These are phyloP conservation scores for Cystofilobasidium capitatum DNA, from an alignment of 768 basidiomycete genomes.

Conservation along the genomic window DNA sequence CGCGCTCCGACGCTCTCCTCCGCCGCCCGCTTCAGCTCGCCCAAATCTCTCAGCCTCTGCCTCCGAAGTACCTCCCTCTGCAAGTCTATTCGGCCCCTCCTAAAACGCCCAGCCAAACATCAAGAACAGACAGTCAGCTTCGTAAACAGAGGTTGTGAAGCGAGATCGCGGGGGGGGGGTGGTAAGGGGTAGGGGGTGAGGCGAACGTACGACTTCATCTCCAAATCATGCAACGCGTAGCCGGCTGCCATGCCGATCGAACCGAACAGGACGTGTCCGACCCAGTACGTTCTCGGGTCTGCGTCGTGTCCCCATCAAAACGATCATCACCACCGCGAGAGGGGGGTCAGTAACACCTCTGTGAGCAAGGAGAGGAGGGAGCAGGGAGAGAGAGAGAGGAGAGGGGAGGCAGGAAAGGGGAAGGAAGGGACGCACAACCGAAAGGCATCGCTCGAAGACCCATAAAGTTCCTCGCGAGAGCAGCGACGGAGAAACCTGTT, in stretches of 20 bases:
- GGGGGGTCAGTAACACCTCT: no score
- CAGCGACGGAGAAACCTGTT: no score
- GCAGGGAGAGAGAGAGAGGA: no score
- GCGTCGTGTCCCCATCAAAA: no score
- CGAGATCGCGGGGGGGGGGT: background rate
- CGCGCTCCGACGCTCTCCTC: no score
- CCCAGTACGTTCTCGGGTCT: background rate
- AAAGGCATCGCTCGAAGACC: no score
- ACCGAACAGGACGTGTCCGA: background rate
- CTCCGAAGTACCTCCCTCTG: background rate
- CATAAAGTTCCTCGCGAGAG: no score
- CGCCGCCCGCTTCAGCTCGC: background rate
- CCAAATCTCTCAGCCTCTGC: background rate
- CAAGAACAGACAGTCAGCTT: background rate
- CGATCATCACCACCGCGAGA: no score
- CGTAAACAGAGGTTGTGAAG: background rate
- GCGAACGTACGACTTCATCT: background rate
- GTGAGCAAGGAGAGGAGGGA: no score
- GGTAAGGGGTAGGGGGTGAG: background rate
- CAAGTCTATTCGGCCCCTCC: background rate
- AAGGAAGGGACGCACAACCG: no score
- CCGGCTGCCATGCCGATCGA: background rate
- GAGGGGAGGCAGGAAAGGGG: no score
- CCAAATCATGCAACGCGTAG: background rate
- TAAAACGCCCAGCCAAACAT: background rate